Base-by-base conservation (phyloP, 202 grass and related monocot species). In the Panicum hallii region DNA sequence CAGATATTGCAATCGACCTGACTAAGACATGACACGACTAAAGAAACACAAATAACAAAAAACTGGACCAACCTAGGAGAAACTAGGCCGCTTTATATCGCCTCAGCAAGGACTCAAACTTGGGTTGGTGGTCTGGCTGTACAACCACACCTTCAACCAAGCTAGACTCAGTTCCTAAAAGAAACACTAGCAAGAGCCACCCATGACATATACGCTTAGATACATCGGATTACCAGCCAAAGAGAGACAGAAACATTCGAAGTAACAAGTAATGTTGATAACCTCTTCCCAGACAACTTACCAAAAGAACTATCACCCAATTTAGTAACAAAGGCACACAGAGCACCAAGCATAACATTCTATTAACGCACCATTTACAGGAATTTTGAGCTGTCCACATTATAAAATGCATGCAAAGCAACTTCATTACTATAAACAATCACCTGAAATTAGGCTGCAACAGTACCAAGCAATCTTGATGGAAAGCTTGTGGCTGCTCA, bases 371-470 rank as follows among this genome's bases (percentile, higher is more conserved):
- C 15, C 63, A 72, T 71, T 81, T 54, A 61, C 57, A 83, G n/a
- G 79, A 22, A 72, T 46, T 62, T 68, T 67, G 22, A 87, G 32
- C 60, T 79, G 67, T 38, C 19, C 50, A 79, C 28, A 53, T 67
- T 45, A 13, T 45, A 60, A 65, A 12, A 48, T 41, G 50, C 69
- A 60, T 57, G 60, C 45, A 73, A 60, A 90, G 58, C 28, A 46
- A 83, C 52, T 41, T 55, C 73, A 66, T 44, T 60, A 74, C 15
- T 67, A 74, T 49, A 68, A 74, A 61, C 65, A 80, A 67, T 30
- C 60, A 26, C 44, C n/a, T 75, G 16, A 84, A 66, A 50, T 43
- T 80, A 55, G 64, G 22, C 23, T 69, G 69, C 11, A 69, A 76
- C 34, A 67, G 14, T 50, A 73, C 30, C 17, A 90, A 67, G 13